Percentiles rank a stretch among this genome's conserved stretches.
phyloP scores from a whole-genome alignment of 768 basidiomycete species.

The Tephrocybe sp. region DNA sequence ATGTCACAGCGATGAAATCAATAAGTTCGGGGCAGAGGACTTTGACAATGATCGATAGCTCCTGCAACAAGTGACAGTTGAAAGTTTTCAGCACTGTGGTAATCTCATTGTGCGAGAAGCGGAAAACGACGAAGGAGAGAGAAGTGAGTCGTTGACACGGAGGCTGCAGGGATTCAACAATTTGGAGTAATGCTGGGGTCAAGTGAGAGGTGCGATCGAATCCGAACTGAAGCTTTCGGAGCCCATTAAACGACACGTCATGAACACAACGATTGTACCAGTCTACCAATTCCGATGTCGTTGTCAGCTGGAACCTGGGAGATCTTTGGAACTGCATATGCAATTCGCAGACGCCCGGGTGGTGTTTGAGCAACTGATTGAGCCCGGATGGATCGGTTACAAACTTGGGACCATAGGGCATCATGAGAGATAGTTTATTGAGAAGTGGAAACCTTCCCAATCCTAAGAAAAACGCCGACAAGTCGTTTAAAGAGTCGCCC shows the following conservation, averaged over 20 bases:
- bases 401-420: not conserved
- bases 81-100: not conserved
- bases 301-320: not conserved
- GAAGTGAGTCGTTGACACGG: not conserved
- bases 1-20: not conserved
- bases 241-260: not conserved
- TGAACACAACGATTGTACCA: not conserved
- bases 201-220: not conserved
- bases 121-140: not conserved
- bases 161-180: not conserved
- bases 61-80: not conserved
- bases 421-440: not conserved
- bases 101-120: not conserved
- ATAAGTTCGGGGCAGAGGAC: not conserved
- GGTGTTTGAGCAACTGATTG: constrained; percentile 1
- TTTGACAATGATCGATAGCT: not conserved
- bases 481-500: not conserved
- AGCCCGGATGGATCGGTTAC: not conserved
- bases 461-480: not conserved
- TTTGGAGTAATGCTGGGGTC: not conserved
- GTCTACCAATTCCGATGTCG: not conserved
- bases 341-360: not conserved
- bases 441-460: not conserved
- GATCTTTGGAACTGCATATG: not conserved
- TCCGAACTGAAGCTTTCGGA: not conserved